These are phyloP conservation scores for Colletotrichum sp. DNA, from an alignment of 2,329 filamentous ascomycete species.

Conservation along the genomic window DNA sequence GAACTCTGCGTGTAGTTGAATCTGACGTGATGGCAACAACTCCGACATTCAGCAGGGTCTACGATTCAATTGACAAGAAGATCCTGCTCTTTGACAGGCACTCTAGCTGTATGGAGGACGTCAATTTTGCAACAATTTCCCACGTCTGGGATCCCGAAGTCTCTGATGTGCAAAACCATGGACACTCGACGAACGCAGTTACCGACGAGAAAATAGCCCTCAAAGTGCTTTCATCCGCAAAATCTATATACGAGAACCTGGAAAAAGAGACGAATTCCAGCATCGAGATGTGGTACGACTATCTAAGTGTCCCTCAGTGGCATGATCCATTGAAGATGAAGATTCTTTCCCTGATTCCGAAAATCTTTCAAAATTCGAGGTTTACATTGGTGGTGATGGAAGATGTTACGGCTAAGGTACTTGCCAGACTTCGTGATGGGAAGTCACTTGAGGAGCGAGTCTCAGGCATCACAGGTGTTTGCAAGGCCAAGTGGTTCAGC, in stretches of 20 bases:
- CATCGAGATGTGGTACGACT: not conserved
- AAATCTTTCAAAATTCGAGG: accelerated
- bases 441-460: not conserved
- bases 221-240: not conserved
- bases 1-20: not conserved
- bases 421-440: not conserved
- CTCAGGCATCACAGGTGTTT: not conserved
- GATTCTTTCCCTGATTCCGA: not conserved
- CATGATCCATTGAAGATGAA: not conserved
- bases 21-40: accelerated
- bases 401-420: not conserved
- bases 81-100: not conserved
- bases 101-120: not conserved
- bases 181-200: not conserved
- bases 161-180: not conserved
- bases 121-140: not conserved
- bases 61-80: not conserved
- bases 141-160: not conserved
- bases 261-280: not conserved
- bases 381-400: not conserved
- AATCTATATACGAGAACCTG: not conserved
- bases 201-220: not conserved
- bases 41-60: not conserved
- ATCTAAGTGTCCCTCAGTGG: not conserved
- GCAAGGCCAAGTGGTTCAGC: not conserved